Conservation (phyloP, 805 yeast genomes). For the Starmerella asiatica region DNA sequence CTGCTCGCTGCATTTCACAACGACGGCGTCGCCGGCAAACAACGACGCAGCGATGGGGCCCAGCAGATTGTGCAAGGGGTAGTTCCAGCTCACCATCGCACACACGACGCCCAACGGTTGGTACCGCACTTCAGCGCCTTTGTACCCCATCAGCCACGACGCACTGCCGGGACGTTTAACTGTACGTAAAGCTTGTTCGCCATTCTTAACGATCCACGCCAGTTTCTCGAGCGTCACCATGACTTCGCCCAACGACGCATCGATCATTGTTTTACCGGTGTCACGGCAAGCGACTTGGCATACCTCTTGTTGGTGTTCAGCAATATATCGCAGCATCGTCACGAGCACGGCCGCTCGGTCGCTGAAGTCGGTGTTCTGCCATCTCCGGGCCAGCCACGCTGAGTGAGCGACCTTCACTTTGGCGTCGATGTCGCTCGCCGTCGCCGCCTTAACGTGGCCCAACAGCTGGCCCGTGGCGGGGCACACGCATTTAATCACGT, state of each 20-base stretch:
- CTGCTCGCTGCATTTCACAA: slow-evolving; percentile 89
- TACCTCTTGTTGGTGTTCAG: slow-evolving; percentile 70
- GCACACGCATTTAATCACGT: slow-evolving; percentile 67
- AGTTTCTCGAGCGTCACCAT: slow-evolving; percentile 88
- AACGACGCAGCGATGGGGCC: slow-evolving; percentile 86
- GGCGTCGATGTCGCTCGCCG: slow-evolving; percentile 57
- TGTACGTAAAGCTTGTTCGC: slow-evolving; percentile 55
- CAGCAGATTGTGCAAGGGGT: slow-evolving; percentile 86
- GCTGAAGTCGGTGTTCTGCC: slow-evolving; percentile 39
- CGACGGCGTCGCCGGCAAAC: slow-evolving; percentile 82
- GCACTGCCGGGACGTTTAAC: slow-evolving; percentile 79
- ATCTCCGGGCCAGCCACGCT: slow-evolving; percentile 36
- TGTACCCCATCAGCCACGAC: slow-evolving; percentile 72
- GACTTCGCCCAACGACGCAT: slow-evolving; percentile 83
- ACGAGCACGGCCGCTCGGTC: slow-evolving; percentile 57
- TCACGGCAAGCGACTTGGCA: slow-evolving; percentile 93
- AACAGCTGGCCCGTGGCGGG: slow-evolving; percentile 91
- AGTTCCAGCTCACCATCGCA: slow-evolving; percentile 92
- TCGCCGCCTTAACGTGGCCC: slow-evolving; percentile 54
- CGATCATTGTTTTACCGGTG: slow-evolving; percentile 89
- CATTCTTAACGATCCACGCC: slow-evolving; percentile 78
- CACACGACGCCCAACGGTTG: slow-evolving; percentile 85
- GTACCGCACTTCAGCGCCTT: slow-evolving; percentile 84
- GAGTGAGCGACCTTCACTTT: slow-evolving; percentile 39
- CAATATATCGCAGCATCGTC: slow-evolving; percentile 56